Percentiles rank a stretch among this genome's conserved stretches.
Conservation (phyloP, 1,284 basidiomycete genomes). For the Coniferiporia weirii region DNA sequence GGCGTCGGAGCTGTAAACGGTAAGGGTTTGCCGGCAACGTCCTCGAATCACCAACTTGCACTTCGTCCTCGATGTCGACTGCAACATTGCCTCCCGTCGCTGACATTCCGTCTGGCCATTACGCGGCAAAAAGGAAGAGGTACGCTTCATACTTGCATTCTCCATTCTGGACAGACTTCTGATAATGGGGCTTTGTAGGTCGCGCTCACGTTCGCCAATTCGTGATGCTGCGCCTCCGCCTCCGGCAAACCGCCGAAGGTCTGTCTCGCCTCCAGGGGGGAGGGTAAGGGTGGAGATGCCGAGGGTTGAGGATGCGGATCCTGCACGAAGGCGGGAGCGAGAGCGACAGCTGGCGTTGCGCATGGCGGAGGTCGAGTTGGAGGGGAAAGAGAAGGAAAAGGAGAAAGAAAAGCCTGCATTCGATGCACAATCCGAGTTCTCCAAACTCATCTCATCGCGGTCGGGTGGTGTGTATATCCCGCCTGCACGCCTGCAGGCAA, state of each 20-base stretch:
- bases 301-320: conserved; percentile 71
- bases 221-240: conserved; percentile 54
- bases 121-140: conserved; percentile 53
- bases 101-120: conserved; percentile 29
- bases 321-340: conserved; percentile 66
- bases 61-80: conserved; percentile 40
- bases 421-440: conserved; percentile 75
- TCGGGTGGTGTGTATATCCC: conserved; percentile 97
- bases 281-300: conserved; percentile 41
- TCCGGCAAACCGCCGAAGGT: conserved; percentile 58
- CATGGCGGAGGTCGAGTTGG: conserved; percentile 69
- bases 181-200: conserved; percentile 34
- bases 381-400: conserved; percentile 48
- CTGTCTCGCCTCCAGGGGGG: conserved; percentile 47
- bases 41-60: neutral
- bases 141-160: conserved; percentile 23
- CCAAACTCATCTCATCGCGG: conserved; percentile 70
- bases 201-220: conserved; percentile 48
- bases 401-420: conserved; percentile 44
- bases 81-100: conserved; percentile 35
- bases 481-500: conserved; percentile 85
- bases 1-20: conserved; percentile 5
- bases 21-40: neutral
- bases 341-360: conserved; percentile 73
- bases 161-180: conserved; percentile 5